These are phyloP conservation scores for Hygrophila difformis DNA, from an alignment of 257 asterid genomes.

Conservation along the genomic window DNA sequence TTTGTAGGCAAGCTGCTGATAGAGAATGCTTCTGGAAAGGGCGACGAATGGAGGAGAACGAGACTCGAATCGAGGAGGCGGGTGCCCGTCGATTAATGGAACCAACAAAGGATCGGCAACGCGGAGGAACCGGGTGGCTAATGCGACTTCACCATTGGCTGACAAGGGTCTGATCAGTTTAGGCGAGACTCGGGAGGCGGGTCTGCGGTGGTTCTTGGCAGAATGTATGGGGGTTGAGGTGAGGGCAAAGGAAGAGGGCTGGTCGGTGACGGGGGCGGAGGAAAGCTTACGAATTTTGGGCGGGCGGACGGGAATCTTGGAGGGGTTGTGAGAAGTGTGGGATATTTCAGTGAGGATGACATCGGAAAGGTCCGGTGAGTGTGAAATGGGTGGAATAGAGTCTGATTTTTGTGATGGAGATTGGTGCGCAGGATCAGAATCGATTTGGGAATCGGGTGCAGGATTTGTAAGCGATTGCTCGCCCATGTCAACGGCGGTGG, in stretches of 20 bases:
- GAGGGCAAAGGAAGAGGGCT: too few species aligned
- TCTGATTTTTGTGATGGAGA: slow-evolving; percentile 26
- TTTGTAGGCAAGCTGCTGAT: slow-evolving; percentile 81
- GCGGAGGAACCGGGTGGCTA: slow-evolving; percentile 59
- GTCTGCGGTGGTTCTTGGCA: slow-evolving; percentile 50
- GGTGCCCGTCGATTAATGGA: slow-evolving; percentile 49
- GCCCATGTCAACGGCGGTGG: slow-evolving; percentile 40
- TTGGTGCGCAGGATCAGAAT: slow-evolving; percentile 29
- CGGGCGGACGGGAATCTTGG: slow-evolving; percentile 95
- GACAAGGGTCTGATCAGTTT: slow-evolving; percentile 62
- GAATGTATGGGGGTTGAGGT: slow-evolving; percentile 12
- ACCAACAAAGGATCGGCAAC: slow-evolving; percentile 52
- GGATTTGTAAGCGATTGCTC: slow-evolving; percentile 44
- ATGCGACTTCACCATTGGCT: slow-evolving; percentile 52
- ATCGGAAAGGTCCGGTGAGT: slow-evolving; percentile 22
- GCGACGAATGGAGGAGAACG: slow-evolving; percentile 65
- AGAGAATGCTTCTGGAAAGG: slow-evolving; percentile 67
- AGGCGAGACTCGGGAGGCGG: slow-evolving; percentile 41
- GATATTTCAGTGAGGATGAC: slow-evolving; percentile 23
- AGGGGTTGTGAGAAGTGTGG: slow-evolving; percentile 46
- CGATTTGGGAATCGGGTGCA: slow-evolving; percentile 21
- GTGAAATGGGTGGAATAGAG: slow-evolving; percentile 23
- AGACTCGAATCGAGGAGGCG: slow-evolving; percentile 52
- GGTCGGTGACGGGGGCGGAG: slow-evolving; percentile 22
- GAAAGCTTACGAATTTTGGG: slow-evolving; percentile 83